These are phyloP conservation scores for Debaryomyces sp. DNA, from an alignment of 1,139 yeast species.

Conservation along the genomic window DNA sequence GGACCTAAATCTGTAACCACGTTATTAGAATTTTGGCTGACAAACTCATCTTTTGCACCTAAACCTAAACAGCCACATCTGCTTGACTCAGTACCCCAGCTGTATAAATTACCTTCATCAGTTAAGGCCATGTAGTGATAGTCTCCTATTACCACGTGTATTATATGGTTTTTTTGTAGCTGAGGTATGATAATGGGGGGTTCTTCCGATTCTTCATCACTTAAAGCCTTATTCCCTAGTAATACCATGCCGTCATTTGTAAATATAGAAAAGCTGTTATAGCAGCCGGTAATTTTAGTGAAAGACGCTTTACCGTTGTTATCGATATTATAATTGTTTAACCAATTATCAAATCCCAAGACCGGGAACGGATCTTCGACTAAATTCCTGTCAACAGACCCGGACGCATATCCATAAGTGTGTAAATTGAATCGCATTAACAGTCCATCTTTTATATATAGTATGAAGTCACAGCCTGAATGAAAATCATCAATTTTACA, in stretches of 20 bases:
- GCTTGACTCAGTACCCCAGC: slow-evolving; percentile 73
- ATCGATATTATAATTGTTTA: slow-evolving; percentile 19
- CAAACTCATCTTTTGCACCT: slow-evolving; percentile 44
- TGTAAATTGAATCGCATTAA: slow-evolving; percentile 40
- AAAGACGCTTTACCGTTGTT: slow-evolving; percentile 27
- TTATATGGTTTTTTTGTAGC: slow-evolving; percentile 54
- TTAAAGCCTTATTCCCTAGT: slow-evolving; percentile 36
- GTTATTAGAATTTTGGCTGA: slow-evolving; percentile 13
- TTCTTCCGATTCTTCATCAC: slow-evolving; percentile 17
- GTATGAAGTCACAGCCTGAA: slow-evolving; percentile 53
- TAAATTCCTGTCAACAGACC: slow-evolving; percentile 4
- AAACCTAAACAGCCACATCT: slow-evolving; percentile 73
- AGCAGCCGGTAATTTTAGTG: slow-evolving; percentile 53
- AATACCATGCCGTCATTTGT: slow-evolving; percentile 53
- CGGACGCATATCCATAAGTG: slow-evolving; percentile 7
- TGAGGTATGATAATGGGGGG: slow-evolving; percentile 37
- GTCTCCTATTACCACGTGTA: slow-evolving; percentile 70
- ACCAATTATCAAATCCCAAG: slow-evolving; percentile 34
- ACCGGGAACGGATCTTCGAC: slow-evolving; percentile 14
- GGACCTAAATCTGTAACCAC: slow-evolving; percentile 28
- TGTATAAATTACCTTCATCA: slow-evolving; percentile 56
- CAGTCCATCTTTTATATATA: slow-evolving; percentile 53
- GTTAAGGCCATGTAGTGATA: slow-evolving; percentile 70
- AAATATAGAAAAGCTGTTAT: slow-evolving; percentile 53
- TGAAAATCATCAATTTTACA: slow-evolving; percentile 56